Conservation (phyloP, 164 flowering plant species). For the Echeveria elegans region DNA sequence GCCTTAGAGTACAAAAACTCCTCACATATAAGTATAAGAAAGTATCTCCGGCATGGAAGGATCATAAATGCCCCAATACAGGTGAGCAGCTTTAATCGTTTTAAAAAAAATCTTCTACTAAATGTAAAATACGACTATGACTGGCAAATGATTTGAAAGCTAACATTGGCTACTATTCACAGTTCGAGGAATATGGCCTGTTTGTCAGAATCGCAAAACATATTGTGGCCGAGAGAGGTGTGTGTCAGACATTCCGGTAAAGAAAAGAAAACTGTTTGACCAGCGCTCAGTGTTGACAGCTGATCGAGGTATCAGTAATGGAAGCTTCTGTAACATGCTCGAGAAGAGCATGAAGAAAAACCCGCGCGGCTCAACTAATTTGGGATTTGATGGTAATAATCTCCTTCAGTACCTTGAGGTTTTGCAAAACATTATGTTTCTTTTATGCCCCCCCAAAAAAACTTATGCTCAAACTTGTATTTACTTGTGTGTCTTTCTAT, state of each 20-base stretch:
- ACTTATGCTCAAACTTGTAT: background rate
- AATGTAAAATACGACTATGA: background rate
- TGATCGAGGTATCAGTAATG: slow-evolving; percentile 30
- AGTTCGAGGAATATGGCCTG: slow-evolving; percentile 21
- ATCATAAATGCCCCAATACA: slow-evolving; percentile 9
- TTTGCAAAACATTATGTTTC: background rate
- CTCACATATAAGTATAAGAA: slow-evolving; percentile 39
- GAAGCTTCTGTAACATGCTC: slow-evolving; percentile 27
- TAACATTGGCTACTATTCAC: background rate
- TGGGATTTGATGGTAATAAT: slow-evolving; percentile 20
- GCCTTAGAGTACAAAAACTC: slow-evolving; percentile 31
- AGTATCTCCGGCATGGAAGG: slow-evolving; percentile 30
- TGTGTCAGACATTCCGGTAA: slow-evolving; percentile 14
- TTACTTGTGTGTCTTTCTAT: background rate
- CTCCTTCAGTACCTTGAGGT: background rate
- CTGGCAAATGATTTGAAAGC: background rate
- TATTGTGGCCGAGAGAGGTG: slow-evolving; percentile 16
- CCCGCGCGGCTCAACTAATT: slow-evolving; percentile 12
- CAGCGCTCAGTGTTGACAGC: slow-evolving; percentile 19
- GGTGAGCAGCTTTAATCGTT: background rate
- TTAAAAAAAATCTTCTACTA: background rate
- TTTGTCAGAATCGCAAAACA: slow-evolving; percentile 24
- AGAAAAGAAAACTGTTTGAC: slow-evolving; percentile 28
- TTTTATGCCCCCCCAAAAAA: too few relatives aligned
- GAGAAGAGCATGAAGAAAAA: slow-evolving; percentile 17